Conservation (phyloP, 305 asterid species). For the Plantago lanceolata region DNA sequence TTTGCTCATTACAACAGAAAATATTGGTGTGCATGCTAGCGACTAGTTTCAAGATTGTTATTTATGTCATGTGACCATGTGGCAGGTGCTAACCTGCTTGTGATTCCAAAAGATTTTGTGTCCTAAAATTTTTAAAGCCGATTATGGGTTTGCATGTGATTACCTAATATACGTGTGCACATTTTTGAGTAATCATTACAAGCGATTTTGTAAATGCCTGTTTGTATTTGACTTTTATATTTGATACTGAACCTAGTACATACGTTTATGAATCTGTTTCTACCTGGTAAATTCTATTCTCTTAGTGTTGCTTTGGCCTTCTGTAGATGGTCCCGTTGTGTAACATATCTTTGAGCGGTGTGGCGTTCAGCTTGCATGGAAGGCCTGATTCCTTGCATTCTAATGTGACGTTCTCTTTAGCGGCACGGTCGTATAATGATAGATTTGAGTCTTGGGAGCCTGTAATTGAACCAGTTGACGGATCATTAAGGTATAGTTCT, state of each 20-base stretch:
- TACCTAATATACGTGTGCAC: neutral
- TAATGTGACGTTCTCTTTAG: conserved; percentile 61
- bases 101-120: neutral
- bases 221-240: conserved; percentile 10
- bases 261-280: neutral
- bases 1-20: neutral
- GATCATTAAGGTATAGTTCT: conserved; percentile 65
- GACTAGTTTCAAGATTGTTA: neutral
- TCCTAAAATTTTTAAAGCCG: neutral
- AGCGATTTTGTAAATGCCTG: conserved; percentile 6
- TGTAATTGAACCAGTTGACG: conserved; percentile 84
- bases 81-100: neutral
- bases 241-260: neutral
- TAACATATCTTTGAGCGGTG: conserved; percentile 72
- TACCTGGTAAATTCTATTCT: conserved; percentile 11
- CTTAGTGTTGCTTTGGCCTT: conserved; percentile 26
- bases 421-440: conserved; percentile 81
- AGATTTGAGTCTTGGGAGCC: conserved; percentile 99
- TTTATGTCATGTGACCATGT: neutral
- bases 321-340: conserved; percentile 91
- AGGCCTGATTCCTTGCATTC: conserved; percentile 55
- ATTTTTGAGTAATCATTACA: conserved; percentile 12
- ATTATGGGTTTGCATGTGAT: neutral
- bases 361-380: conserved; percentile 65
- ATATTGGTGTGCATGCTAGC: neutral